Percentiles rank a stretch among this genome's conserved stretches.
Conservation (phyloP, 768 basidiomycete species). For the Favolaschia claudopus region DNA sequence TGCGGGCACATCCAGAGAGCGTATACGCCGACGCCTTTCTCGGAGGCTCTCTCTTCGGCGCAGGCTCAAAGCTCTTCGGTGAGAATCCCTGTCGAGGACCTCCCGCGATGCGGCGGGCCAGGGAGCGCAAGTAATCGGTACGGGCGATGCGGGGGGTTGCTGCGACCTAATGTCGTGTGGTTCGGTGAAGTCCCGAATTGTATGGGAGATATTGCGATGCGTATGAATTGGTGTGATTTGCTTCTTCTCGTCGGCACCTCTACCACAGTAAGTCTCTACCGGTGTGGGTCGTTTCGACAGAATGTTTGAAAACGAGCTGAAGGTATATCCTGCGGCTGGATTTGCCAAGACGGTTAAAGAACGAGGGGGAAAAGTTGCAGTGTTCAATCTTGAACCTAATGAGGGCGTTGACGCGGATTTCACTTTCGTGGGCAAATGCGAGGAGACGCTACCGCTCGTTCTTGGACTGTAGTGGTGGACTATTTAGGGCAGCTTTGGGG, state of each 20-base stretch:
- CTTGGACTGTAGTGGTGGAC: conserved; percentile 4
- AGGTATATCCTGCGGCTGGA: conserved; percentile 39
- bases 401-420: conserved; percentile 40
- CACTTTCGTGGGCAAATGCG: conserved; percentile 42
- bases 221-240: conserved; percentile 41
- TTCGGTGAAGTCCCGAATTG: conserved; percentile 44
- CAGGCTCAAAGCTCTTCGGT: conserved; percentile 26
- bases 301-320: background rate
- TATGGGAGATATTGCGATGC: conserved; percentile 35
- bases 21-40: conserved; percentile 28
- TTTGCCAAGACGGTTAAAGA: conserved; percentile 34
- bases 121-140: conserved; percentile 13
- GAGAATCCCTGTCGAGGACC: conserved; percentile 31
- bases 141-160: conserved; percentile 37
- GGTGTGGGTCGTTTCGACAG: too few relatives aligned
- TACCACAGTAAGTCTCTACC: conserved; percentile 33
- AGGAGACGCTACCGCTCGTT: conserved; percentile 25
- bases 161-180: conserved; percentile 50
- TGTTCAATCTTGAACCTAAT: conserved; percentile 44
- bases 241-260: conserved; percentile 48
- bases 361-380: conserved; percentile 44
- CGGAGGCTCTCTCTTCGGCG: conserved; percentile 33
- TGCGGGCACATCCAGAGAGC: conserved; percentile 35
- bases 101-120: conserved; percentile 35
- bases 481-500: too few relatives aligned